Conservation (phyloP, 2,329 filamentous ascomycete genomes). For the Myotisia sp. region DNA sequence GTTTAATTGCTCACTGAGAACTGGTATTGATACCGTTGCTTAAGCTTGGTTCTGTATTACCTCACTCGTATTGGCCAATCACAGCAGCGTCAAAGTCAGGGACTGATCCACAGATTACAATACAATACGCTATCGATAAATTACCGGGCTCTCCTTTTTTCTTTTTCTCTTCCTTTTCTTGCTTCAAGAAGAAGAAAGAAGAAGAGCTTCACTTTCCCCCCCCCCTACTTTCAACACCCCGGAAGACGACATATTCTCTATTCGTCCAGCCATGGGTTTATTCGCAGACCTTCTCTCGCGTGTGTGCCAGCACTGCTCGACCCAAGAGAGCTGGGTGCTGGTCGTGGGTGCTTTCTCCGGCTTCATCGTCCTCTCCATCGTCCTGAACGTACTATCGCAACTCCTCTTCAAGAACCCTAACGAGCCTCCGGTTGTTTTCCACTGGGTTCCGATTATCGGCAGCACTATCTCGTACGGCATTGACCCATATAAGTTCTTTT, state of each 20-base stretch:
- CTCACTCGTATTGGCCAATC: too few species aligned
- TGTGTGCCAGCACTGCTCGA: conserved; percentile 33
- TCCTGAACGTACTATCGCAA: conserved; percentile 69
- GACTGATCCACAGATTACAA: too few species aligned
- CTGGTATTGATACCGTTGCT: too few species aligned
- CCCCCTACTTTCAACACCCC: neutral
- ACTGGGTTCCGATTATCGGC: conserved; percentile 59
- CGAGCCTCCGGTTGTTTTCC: conserved; percentile 56
- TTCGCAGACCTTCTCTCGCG: conserved; percentile 35
- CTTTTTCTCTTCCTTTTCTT: neutral
- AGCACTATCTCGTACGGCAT: conserved; percentile 92
- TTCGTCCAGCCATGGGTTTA: conserved; percentile 34
- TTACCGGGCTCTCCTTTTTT: neutral
- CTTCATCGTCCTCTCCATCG: conserved; percentile 43
- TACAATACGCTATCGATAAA: too few species aligned
- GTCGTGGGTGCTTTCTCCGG: conserved; percentile 31
- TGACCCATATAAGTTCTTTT: conserved; percentile 55
- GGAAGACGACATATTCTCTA: too few species aligned
- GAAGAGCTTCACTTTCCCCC: neutral
- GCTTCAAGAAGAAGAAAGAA: too few species aligned
- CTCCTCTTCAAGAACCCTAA: conserved; percentile 68
- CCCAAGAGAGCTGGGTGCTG: conserved; percentile 34
- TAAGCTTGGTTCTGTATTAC: too few species aligned
- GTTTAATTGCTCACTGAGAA: too few species aligned
- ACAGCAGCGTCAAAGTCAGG: too few species aligned